A percentile compares a stretch with the other conserved stretches of the same genome.
phyloP scores from a whole-genome alignment of 495 filamentous ascomycete species.

The Stereocaulon alpinum region DNA sequence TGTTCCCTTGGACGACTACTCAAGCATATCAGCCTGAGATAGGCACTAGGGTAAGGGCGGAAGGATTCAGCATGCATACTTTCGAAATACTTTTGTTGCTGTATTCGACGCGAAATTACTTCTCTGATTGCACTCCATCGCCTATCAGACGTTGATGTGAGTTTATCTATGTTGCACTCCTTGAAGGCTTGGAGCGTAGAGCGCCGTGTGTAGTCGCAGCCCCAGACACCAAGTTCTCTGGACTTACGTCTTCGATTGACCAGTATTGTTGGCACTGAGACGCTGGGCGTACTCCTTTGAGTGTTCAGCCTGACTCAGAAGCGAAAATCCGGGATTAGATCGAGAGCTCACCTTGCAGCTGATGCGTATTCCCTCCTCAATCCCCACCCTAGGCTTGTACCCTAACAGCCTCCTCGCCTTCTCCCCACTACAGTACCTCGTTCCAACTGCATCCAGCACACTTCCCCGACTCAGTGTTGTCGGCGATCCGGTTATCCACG shows the following conservation, averaged over 20 bases:
- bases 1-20: too few species aligned
- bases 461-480: conserved; percentile 46
- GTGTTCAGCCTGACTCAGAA: not conserved
- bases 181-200: too few species aligned
- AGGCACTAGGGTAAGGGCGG: too few species aligned
- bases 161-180: too few species aligned
- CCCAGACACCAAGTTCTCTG: too few species aligned
- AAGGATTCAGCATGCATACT: too few species aligned
- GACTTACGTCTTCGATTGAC: not conserved
- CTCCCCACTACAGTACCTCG: conserved; percentile 45
- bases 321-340: not conserved
- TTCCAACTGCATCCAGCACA: conserved; percentile 44
- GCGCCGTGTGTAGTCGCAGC: too few species aligned
- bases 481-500: conserved; percentile 40
- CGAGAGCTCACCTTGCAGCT: conserved; percentile 35
- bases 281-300: conserved; percentile 14
- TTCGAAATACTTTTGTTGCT: too few species aligned
- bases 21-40: too few species aligned
- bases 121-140: too few species aligned
- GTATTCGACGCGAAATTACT: too few species aligned
- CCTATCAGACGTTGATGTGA: too few species aligned
- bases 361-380: conserved; percentile 44
- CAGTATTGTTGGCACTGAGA: not conserved
- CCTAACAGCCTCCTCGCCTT: conserved; percentile 49
- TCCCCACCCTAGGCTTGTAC: conserved; percentile 45